These are phyloP conservation scores for Tolypocladium amazonense DNA, from an alignment of 2,329 filamentous ascomycete genomes.

Conservation along the genomic window DNA sequence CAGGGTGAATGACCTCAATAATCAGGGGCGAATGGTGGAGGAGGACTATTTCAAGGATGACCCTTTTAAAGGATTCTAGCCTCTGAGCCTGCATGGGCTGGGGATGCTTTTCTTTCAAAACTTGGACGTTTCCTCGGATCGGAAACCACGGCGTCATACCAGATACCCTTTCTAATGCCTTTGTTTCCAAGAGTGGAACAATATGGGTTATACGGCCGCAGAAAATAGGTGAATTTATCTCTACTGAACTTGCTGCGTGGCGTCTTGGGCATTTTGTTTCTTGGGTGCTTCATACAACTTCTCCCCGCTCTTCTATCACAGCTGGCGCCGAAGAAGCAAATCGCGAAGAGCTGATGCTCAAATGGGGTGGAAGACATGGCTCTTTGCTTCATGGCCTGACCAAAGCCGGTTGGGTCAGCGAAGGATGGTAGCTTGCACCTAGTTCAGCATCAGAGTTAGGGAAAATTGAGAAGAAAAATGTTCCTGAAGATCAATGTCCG, in stretches of 20 bases:
- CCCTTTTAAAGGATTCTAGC: constrained; percentile 50
- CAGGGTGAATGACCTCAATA: constrained; percentile 36
- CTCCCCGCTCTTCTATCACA: too few relatives aligned
- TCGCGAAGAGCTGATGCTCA: neutral
- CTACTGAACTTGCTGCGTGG: neutral
- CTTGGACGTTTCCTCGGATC: neutral
- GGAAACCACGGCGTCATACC: constrained; percentile 3
- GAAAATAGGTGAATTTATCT: neutral
- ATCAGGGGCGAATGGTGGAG: constrained; percentile 35
- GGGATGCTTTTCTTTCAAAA: neutral
- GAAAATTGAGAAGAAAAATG: too few relatives aligned
- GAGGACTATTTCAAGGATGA: constrained; percentile 51
- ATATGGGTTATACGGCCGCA: neutral
- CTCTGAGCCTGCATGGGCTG: neutral
- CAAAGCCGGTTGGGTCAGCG: too few relatives aligned
- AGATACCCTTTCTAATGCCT: constrained; percentile 6
- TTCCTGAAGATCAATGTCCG: too few relatives aligned
- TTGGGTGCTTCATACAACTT: neutral
- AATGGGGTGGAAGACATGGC: neutral
- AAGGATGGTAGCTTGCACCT: neutral
- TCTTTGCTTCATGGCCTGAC: neutral
- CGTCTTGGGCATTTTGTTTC: neutral
- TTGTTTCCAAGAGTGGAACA: neutral
- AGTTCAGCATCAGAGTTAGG: too few relatives aligned
- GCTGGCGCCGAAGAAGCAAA: neutral